A percentile compares a stretch with the other conserved stretches of the same genome.
Evolutionary conservation across 352 stramenopile genomes (phyloP).

Genomic region (Globisporangium nunn): DNA sequence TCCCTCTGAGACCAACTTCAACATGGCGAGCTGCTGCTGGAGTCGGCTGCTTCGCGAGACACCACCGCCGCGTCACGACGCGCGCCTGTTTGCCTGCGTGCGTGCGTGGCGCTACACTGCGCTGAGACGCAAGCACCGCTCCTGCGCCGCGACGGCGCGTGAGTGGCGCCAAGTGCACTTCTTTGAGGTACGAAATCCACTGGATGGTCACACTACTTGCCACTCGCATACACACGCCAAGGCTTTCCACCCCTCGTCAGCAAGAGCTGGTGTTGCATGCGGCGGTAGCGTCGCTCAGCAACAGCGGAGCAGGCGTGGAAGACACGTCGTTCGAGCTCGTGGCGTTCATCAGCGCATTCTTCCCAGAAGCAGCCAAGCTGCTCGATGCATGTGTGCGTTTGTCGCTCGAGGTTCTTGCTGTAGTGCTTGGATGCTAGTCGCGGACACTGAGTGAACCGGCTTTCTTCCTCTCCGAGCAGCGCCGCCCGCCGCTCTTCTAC

Average conservation of each 20-base stretch:
- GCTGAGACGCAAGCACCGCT: conserved; percentile 37
- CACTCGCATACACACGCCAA: not conserved
- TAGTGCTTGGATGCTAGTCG: not conserved
- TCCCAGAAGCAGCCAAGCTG: conserved; percentile 14
- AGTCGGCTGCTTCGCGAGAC: conserved; percentile 21
- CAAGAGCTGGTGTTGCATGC: conserved; percentile 40
- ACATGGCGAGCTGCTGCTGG: conserved; percentile 21
- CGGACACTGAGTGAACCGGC: not conserved
- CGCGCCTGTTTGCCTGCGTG: conserved; percentile 38
- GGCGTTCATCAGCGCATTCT: conserved; percentile 17
- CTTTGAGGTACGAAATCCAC: conserved; percentile 31
- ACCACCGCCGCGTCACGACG: not conserved
- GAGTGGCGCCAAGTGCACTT: conserved; percentile 37
- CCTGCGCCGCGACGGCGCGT: conserved; percentile 11
- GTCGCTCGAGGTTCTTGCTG: not conserved
- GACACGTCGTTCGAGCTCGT: conserved; percentile 30
- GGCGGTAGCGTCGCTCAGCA: conserved; percentile 17
- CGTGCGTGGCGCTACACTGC: conserved; percentile 30
- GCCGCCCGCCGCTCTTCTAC: conserved; percentile 28
- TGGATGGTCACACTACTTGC: no score
- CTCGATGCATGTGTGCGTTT: conserved; percentile 26
- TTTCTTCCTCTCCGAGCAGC: conserved; percentile 1
- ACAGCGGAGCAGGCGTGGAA: conserved; percentile 1
- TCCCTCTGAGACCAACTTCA: no score
- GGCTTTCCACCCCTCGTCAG: conserved; percentile 9